Conservation (phyloP, 2,329 filamentous ascomycete genomes). For the Thelonectria discophora region DNA sequence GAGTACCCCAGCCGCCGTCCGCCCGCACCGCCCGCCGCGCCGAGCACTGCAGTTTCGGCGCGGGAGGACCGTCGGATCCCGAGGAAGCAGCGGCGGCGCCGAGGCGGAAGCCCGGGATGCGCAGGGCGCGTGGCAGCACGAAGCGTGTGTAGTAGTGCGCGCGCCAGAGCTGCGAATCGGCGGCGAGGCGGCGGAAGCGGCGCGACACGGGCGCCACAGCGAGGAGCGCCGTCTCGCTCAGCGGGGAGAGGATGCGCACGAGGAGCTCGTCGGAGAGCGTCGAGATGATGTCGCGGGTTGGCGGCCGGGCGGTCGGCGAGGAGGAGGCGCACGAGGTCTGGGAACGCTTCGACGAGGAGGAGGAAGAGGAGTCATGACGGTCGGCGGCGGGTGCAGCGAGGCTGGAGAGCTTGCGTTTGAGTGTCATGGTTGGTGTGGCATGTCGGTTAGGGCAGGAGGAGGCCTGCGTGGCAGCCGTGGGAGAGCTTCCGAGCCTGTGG, state of each 20-base stretch:
- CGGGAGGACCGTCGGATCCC: constrained; percentile 23
- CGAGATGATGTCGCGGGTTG: constrained; percentile 69
- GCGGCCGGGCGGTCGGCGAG: constrained; percentile 16
- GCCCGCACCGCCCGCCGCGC: constrained; percentile 56
- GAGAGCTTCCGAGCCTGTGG: not conserved
- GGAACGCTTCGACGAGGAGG: constrained; percentile 37
- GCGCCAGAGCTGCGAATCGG: constrained; percentile 92
- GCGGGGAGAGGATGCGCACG: constrained; percentile 80
- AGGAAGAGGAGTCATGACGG: constrained; percentile 21
- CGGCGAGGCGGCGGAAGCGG: constrained; percentile 76
- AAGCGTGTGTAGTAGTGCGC: constrained; percentile 87
- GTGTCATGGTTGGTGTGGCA: constrained; percentile 30
- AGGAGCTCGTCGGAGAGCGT: constrained; percentile 86
- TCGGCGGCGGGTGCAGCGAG: constrained; percentile 7
- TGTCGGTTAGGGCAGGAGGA: constrained; percentile 24
- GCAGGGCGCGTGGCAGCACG: constrained; percentile 80
- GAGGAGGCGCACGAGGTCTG: constrained; percentile 29
- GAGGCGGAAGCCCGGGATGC: constrained; percentile 72
- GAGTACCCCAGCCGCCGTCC: constrained; percentile 50
- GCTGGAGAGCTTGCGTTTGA: constrained; percentile 38
- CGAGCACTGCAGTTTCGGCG: constrained; percentile 55
- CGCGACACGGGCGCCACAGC: constrained; percentile 72
- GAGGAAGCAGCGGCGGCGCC: constrained; percentile 38
- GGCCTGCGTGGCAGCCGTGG: constrained; percentile 21
- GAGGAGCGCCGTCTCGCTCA: constrained; percentile 75